Evolutionary conservation across 352 stramenopile genomes (phyloP), one percentile per base, ranked within the genome.

Genomic region (Lagenidium giganteum): DNA sequence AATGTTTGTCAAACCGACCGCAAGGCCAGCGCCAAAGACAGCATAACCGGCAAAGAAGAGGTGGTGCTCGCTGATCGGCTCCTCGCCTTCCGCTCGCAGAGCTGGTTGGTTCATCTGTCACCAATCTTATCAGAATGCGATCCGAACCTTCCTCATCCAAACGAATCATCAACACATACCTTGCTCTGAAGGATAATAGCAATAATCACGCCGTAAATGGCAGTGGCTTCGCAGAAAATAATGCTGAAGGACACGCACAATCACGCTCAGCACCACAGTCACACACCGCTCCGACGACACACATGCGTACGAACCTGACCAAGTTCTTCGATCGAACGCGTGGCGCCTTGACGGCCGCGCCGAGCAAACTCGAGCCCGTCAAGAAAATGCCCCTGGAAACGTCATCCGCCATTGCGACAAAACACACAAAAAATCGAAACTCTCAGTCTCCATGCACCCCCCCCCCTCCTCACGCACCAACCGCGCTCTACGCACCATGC

Each of bases 171-270:
- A n/a, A n/a, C n/a, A n/a, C n/a, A n/a, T n/a, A n/a, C n/a, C 77
- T 98, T 98, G 69, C 93, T 98, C 49, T 95, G 81, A 24, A 99
- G 69, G 51, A 99, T 98, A 62, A 99, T 99, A 24, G 95, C 95
- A 72, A 99, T 97, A 45, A 99, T 99, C 47, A 99, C 90, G 45
- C 96, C 96, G 68, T 99, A 99, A 52, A 99, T 99, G 36, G 96
- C 96, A 22, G 93, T 99, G 4, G 96, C 96, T 78, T 99, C 96
- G 66, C 96, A 99, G 67, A 99, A 99, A 85, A 99, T 99, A 47
- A 99, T 97, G 67, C 91, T 93, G n/a, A n/a, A n/a, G n/a, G n/a
- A n/a, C n/a, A n/a, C n/a, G n/a, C n/a, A n/a, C n/a, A n/a, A n/a
- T n/a, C n/a, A 47, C 23, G 12, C 8, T 23, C 18, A 43, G 31